Evolutionary conservation across 148 eudicot species (phyloP).

Genomic region (Limonium bicolor): DNA sequence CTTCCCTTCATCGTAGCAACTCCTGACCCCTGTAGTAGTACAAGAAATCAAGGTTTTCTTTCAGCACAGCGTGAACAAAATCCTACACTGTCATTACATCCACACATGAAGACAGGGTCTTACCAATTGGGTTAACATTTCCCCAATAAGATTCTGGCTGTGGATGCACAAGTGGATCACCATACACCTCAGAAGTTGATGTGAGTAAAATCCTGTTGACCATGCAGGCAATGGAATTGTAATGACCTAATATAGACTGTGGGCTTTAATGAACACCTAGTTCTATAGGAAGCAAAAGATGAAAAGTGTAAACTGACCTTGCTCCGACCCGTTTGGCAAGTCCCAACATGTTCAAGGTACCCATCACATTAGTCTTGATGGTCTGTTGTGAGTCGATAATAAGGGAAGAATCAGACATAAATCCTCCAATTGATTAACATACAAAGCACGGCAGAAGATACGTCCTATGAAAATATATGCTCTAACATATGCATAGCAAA

Average conservation of each 20-base stretch:
- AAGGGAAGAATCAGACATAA: not conserved
- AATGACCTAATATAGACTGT: too few relatives aligned
- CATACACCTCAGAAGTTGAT: constrained; percentile 84
- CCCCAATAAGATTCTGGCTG: constrained; percentile 96
- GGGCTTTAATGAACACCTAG: too few relatives aligned
- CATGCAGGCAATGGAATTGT: not conserved
- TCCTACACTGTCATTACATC: too few relatives aligned
- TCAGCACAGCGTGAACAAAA: too few relatives aligned
- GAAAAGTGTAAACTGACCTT: constrained; percentile 32
- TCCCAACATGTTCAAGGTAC: constrained; percentile 87
- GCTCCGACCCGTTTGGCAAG: constrained; percentile 92
- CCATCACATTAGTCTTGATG: constrained; percentile 90
- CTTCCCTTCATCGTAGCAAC: constrained; percentile 89
- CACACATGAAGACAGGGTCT: too few relatives aligned
- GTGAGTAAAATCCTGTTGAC: constrained; percentile 63
- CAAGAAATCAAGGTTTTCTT: not conserved
- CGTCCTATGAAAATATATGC: too few relatives aligned
- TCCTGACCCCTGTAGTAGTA: constrained; percentile 55
- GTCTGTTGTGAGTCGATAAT: not conserved
- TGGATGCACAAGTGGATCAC: constrained; percentile 86
- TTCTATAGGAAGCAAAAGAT: too few relatives aligned
- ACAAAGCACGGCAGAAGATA: too few relatives aligned
- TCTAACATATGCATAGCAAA: not conserved
- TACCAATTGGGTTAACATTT: constrained; percentile 97
- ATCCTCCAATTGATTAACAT: not conserved